Evolutionary conservation across 140 eudicot species (phyloP), one percentile per base, ranked within the genome.

Genomic region (Oenanthe javanica): DNA sequence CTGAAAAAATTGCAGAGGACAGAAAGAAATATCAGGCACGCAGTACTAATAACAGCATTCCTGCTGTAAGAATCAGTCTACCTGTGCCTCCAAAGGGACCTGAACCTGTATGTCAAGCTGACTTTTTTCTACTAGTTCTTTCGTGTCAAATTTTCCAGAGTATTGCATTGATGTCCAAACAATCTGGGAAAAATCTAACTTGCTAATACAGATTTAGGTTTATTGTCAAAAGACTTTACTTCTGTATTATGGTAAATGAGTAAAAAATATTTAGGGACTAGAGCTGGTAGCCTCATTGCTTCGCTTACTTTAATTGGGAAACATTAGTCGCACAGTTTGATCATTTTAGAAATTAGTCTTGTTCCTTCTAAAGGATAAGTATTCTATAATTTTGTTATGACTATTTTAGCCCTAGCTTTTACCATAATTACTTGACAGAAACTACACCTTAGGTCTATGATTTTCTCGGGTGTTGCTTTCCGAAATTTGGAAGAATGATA

Each of bases 51-150:
- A 86, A 75, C 64, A 81, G 81, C 77, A 84, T 77, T 74, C 81
- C 92, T 50, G 80, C 82, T 86, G 78, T 89, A 69, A 91, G 89
- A 85, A 80, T 88, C 50, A 93, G 88, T 85, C 74, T 96, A 72
- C 94, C 91, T 67, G 89, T 85, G 54, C 98, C 99, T 48, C 97
- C 97, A 51, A 91, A 86, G 86, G 93, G 93, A 82, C 88, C 92
- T 61, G 96, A 91, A 77, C 89, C 84, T 55, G 99, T 96, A 96
- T 48, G 90, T 80, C 43, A 14, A 51, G 23, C 80, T 84, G 42
- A 80, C 72, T 80, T 45, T 79, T 14, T 46, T 77, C 49, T 36
- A 72, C n/a, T 80, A 23, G 55, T 66, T 49, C 75, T 43, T 72
- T 42, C 81, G 61, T 81, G 15, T 81, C 70, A 31, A 51, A 82